phyloP scores from a whole-genome alignment of 192 early-diverging fungal species.

The Entophlyctis luteolus region DNA sequence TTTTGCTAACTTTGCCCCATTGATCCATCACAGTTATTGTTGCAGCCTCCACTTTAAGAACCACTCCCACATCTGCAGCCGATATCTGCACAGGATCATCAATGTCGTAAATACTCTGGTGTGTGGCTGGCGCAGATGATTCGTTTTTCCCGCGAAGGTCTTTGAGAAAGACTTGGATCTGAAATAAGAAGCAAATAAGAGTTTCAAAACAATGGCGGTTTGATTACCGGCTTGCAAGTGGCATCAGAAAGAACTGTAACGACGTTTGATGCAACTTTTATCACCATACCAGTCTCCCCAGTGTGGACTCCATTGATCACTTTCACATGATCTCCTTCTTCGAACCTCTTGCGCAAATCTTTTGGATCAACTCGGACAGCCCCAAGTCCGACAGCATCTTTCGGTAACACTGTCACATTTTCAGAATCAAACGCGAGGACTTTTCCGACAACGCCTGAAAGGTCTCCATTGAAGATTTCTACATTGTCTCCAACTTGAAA shows the following conservation, averaged over 20 bases:
- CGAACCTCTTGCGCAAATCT: slow-evolving; percentile 87
- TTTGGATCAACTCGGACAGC: slow-evolving; percentile 30
- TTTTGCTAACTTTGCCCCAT: slow-evolving; percentile 56
- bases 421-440: slow-evolving; percentile 72
- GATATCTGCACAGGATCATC: slow-evolving; percentile 85
- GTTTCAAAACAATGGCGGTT: not conserved
- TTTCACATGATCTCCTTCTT: slow-evolving; percentile 88
- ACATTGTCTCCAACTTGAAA: slow-evolving; percentile 77
- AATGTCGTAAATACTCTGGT: slow-evolving; percentile 72
- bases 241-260: slow-evolving; percentile 76
- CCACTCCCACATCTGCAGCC: slow-evolving; percentile 73
- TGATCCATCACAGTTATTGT: slow-evolving; percentile 76
- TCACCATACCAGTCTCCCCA: slow-evolving; percentile 84
- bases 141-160: slow-evolving; percentile 79
- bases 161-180: slow-evolving; percentile 83
- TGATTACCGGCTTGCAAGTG: slow-evolving; percentile 31
- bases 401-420: slow-evolving; percentile 65
- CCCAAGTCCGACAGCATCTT: not conserved
- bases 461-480: slow-evolving; percentile 77
- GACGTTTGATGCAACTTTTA: slow-evolving; percentile 75
- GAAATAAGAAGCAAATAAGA: not conserved
- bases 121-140: slow-evolving; percentile 47
- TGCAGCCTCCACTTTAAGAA: slow-evolving; percentile 76
- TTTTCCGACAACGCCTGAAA: slow-evolving; percentile 71
- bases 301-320: slow-evolving; percentile 82